Conservation (phyloP, 2,329 filamentous ascomycete species). For the Eutypa lata region DNA sequence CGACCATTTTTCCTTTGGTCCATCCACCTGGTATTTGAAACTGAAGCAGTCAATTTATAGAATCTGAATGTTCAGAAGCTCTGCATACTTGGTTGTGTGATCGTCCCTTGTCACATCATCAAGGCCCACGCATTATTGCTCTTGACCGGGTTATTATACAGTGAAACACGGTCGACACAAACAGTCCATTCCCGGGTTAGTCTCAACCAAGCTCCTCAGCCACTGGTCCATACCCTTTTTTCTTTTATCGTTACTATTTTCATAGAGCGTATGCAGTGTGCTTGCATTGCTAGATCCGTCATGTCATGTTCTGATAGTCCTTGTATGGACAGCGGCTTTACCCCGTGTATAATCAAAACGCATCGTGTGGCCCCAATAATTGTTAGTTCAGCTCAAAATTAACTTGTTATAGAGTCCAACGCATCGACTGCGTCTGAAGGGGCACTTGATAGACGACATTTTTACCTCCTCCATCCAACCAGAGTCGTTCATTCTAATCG, state of each 20-base stretch:
- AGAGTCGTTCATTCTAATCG: not conserved
- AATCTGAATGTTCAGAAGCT: not conserved
- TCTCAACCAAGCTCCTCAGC: slow-evolving; percentile 9
- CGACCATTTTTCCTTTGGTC: not conserved
- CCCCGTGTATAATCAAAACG: not conserved
- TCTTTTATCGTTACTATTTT: not conserved
- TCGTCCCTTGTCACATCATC: slow-evolving; percentile 17
- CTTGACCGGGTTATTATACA: slow-evolving; percentile 13
- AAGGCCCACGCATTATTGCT: slow-evolving; percentile 17
- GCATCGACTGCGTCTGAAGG: not conserved
- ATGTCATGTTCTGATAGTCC: not conserved
- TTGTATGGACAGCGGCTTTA: not conserved
- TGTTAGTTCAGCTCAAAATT: not conserved
- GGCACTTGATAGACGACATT: not conserved
- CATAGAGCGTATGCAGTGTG: not conserved
- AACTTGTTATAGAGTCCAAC: not conserved
- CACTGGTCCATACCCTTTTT: too few relatives aligned
- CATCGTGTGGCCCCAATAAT: not conserved
- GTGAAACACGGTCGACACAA: slow-evolving; percentile 28
- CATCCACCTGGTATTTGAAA: not conserved
- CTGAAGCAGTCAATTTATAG: not conserved
- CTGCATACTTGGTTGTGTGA: slow-evolving; percentile 19
- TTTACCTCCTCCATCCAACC: too few relatives aligned
- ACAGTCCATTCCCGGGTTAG: slow-evolving; percentile 6
- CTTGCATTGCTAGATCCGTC: not conserved